Percentiles rank a stretch among this genome's conserved stretches.
These are phyloP conservation scores for Senecio squalidus DNA, from an alignment of 140 eudicot genomes.

Conservation along the genomic window DNA sequence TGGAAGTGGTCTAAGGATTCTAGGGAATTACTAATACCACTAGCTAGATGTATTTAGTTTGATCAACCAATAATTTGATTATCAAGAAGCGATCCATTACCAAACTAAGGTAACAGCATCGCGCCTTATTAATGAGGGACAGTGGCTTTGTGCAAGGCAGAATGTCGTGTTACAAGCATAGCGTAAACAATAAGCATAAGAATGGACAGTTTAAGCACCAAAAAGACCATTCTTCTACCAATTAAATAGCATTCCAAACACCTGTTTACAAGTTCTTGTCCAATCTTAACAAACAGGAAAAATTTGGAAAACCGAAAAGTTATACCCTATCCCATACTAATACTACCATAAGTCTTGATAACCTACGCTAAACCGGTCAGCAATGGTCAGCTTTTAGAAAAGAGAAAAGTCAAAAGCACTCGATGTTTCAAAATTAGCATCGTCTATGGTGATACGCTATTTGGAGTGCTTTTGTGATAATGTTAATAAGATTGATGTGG, in stretches of 20 bases:
- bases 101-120: no score
- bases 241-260: conserved; percentile 20
- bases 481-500: conserved; percentile 55
- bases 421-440: conserved; percentile 33
- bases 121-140: no score
- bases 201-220: background rate
- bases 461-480: conserved; percentile 22
- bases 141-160: no score
- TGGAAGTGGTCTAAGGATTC: no score
- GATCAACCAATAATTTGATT: no score
- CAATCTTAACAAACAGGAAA: conserved; percentile 23
- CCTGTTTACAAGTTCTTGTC: conserved; percentile 21
- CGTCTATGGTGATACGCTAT: conserved; percentile 19
- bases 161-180: background rate
- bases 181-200: background rate
- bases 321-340: conserved; percentile 35
- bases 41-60: no score
- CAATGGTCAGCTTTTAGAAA: conserved; percentile 30
- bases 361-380: conserved; percentile 36
- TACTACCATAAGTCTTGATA: conserved; percentile 25
- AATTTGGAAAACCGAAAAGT: conserved; percentile 6
- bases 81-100: no score
- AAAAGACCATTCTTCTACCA: conserved; percentile 20
- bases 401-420: background rate
- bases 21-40: no score